These are phyloP conservation scores for Sisymbrium irio DNA, from an alignment of 345 rosid species.

Conservation along the genomic window DNA sequence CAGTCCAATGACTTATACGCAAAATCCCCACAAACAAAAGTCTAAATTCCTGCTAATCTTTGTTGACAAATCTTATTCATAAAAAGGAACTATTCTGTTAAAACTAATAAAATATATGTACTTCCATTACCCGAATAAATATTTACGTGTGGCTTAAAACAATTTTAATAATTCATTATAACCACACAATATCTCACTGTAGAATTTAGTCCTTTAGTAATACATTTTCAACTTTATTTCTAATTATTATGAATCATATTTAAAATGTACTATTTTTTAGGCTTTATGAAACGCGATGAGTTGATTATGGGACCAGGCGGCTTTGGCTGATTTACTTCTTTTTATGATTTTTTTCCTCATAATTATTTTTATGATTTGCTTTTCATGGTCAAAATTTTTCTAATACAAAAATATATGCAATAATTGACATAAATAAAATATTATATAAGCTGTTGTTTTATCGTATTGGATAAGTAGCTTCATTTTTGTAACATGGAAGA, in stretches of 20 bases:
- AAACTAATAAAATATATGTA: background rate
- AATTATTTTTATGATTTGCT: background rate
- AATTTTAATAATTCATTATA: background rate
- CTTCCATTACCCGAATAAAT: background rate
- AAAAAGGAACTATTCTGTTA: background rate
- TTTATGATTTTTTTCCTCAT: background rate
- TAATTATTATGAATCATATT: background rate
- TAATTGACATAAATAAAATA: background rate
- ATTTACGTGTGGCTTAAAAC: background rate
- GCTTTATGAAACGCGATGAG: background rate
- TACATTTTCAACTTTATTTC: background rate
- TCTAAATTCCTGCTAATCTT: background rate
- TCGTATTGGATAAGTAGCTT: background rate
- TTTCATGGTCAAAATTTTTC: background rate
- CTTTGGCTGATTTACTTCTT: background rate
- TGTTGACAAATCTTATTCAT: background rate
- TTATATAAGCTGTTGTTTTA: background rate
- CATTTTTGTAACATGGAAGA: background rate
- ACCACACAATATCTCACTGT: background rate
- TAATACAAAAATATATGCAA: background rate
- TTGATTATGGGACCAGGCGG: slow-evolving; percentile 23
- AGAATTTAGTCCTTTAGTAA: background rate
- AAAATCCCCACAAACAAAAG: slow-evolving; percentile 1
- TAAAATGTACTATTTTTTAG: background rate
- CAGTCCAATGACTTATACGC: background rate